Base-by-base conservation (phyloP, 768 basidiomycete species). In the Rhodotorula toruloides region DNA sequence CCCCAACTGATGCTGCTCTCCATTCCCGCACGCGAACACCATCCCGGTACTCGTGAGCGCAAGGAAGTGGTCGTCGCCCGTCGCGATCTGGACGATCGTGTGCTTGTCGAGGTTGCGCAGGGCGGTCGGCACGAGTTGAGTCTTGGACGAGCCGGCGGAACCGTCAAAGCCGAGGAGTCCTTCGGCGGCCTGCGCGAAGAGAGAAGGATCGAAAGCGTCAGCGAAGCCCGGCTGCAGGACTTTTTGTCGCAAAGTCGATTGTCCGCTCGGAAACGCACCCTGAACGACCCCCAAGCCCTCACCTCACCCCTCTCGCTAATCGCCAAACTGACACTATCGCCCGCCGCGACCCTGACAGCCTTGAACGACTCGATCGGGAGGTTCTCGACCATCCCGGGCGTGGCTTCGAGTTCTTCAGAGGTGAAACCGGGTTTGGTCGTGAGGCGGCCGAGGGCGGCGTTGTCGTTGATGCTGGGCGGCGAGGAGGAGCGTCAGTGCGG, bases 1-100 rank as follows among this genome's bases (percentile, higher is more conserved):
- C 52, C 94, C 94, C 39, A 98, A 85, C 72, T 94, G 91, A 56
- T 86, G 84, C 74, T 92, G 87, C 76, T 94, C 89, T 54, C 90
- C 90, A 46, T 89, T 88, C 16, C 94, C 94, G 85, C 90, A 90
- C 9, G 89, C 85, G 74, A 88, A 90, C 59, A 98, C 84, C 72
- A 85, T 84, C 14, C 94, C 94, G 61, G 88, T 87, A 0, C 87
- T 88, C 8, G 91, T 94, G 43, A 97, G 81, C 17, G 91, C 88
- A 61, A 98, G 79, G 32, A 96, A 82, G 76, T 97, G 94, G 74
- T 98, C 92, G 76, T 84, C 84, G 29, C 94, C 94, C 37, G 87
- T 85, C 7, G 84, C 88, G 59, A 92, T 83, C 22, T 86, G 81
- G 16, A 85, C 83, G 40, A 89, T 86, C 71, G 86, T 70, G 61